These are phyloP conservation scores for Pythium scleroteichum DNA, from an alignment of 352 stramenopile species.

Conservation along the genomic window DNA sequence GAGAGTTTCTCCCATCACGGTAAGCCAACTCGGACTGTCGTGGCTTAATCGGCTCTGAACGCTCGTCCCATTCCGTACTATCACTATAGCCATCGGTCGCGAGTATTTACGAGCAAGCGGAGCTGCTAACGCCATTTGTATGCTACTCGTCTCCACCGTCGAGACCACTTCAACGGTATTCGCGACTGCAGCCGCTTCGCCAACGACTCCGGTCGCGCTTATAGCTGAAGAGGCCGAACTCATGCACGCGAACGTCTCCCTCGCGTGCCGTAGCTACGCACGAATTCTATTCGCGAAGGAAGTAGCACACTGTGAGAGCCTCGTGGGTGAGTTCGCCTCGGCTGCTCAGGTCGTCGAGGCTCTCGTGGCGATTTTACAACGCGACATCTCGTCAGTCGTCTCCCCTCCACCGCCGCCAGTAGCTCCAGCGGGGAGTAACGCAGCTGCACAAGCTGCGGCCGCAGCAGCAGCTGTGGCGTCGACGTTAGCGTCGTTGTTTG, in stretches of 20 bases:
- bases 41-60: too few relatives aligned
- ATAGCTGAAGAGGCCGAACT: conserved; percentile 31
- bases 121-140: not conserved
- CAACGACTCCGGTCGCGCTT: conserved; percentile 29
- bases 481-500: conserved; percentile 28
- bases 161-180: conserved; percentile 21
- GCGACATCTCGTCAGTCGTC: conserved; percentile 32
- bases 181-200: conserved; percentile 2
- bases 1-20: conserved; percentile 51
- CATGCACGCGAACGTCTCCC: conserved; percentile 32
- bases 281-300: conserved; percentile 46
- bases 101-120: conserved; percentile 10
- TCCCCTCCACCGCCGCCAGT: conserved; percentile 23
- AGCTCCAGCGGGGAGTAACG: conserved; percentile 8
- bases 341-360: conserved; percentile 36
- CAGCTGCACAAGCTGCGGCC: conserved; percentile 20
- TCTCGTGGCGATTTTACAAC: conserved; percentile 40
- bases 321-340: conserved; percentile 1
- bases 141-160: conserved; percentile 2
- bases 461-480: conserved; percentile 25
- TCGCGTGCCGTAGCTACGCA: conserved; percentile 40
- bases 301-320: too few relatives aligned
- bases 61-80: too few relatives aligned
- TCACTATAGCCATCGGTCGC: conserved; percentile 15
- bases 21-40: conserved; percentile 20